phyloP scores from a whole-genome alignment of 345 rosid species.

The Melaleuca quinquenervia region DNA sequence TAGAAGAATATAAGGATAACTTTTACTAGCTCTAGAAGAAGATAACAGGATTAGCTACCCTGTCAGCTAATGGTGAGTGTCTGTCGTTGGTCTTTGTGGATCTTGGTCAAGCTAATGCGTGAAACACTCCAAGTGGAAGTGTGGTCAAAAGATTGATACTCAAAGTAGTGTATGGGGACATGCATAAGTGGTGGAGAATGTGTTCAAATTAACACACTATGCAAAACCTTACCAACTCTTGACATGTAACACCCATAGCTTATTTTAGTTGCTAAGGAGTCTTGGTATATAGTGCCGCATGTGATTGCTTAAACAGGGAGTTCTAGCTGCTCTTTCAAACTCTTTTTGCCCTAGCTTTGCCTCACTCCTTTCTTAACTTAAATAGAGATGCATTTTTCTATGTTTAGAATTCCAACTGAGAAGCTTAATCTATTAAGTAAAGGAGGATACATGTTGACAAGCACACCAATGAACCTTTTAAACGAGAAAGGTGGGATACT shows the following conservation, averaged over 20 bases:
- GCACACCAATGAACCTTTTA: neutral
- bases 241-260: neutral
- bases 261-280: neutral
- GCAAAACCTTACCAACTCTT: neutral
- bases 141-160: neutral
- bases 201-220: neutral
- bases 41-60: neutral
- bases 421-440: neutral
- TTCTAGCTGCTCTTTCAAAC: neutral
- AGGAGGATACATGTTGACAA: neutral
- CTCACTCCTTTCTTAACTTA: neutral
- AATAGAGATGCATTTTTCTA: neutral
- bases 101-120: neutral
- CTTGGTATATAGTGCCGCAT: neutral
- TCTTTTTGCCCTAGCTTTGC: neutral
- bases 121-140: neutral
- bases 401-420: neutral
- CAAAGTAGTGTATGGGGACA: neutral
- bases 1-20: neutral
- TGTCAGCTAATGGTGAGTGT: neutral
- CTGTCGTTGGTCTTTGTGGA: neutral
- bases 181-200: neutral
- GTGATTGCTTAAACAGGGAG: neutral
- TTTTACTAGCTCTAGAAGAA: neutral
- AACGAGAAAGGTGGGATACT: neutral